A percentile compares a stretch with the other conserved stretches of the same genome.
Evolutionary conservation across 1,139 yeast species (phyloP).

Genomic region (Wickerhamiella infanticola): DNA sequence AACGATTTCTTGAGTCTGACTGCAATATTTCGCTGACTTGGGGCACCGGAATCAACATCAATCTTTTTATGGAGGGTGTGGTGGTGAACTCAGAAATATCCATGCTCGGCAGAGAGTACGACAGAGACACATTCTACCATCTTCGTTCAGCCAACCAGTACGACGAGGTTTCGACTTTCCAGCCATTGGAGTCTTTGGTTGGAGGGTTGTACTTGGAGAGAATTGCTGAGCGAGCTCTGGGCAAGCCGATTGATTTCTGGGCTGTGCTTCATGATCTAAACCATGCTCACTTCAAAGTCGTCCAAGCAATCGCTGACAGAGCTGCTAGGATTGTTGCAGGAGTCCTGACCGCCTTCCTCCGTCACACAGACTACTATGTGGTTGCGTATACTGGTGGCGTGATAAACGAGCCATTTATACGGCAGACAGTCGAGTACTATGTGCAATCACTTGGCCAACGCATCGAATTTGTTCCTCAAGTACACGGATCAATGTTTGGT

Average conservation of each 20-base stretch:
- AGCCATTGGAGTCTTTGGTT: slow-evolving; percentile 4
- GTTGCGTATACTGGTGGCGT: background rate
- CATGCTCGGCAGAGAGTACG: slow-evolving; percentile 1
- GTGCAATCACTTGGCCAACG: background rate
- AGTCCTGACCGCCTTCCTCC: background rate
- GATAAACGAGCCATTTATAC: background rate
- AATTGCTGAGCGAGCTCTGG: background rate
- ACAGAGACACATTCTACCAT: background rate
- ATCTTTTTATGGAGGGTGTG: background rate
- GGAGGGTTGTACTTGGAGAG: slow-evolving; percentile 4
- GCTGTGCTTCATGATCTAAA: background rate
- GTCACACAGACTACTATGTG: background rate
- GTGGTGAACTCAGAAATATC: slow-evolving; percentile 4
- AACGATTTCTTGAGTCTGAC: background rate
- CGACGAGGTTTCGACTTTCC: background rate
- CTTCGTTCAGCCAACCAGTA: background rate
- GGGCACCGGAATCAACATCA: slow-evolving; percentile 6
- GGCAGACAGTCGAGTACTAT: background rate
- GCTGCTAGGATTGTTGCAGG: background rate
- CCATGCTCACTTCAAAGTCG: background rate
- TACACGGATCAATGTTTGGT: background rate
- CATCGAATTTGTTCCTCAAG: background rate
- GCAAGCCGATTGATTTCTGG: background rate
- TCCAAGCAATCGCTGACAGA: background rate
- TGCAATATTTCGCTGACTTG: slow-evolving; percentile 5